Evolutionary conservation across 257 asterid genomes (phyloP), one percentile per base, ranked within the genome.

Genomic region (Datura wrightii): DNA sequence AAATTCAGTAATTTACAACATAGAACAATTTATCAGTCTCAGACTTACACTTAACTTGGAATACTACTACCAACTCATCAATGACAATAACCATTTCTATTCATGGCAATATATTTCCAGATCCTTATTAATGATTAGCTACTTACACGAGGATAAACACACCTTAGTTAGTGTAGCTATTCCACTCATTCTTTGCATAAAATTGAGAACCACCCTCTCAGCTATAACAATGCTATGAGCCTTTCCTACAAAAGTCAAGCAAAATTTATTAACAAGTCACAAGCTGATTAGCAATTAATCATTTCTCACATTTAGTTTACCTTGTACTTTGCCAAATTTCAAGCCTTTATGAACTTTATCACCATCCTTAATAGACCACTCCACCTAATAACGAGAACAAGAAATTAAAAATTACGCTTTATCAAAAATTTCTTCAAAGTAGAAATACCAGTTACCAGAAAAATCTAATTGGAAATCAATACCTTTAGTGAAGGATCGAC

Each of bases 131-230:
- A 31, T 37, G 56, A 56, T 63, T 11, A 53, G 74, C 74, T 74
- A 85, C 72, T 66, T 70, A 82, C 78, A 8, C 11, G 11, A 86
- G 81, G 63, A 44, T 59, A 78, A 80, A 79, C 87, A 58, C 79
- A 97, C 98, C 98, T 93, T 93, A 63, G 98, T 94, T 78, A 97
- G 93, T 88, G 98, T 97, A 59, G 99, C 98, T 82, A 97, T 90
- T 90, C 99, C 99, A 83, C 99, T 97, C 99, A 97, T 97, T 85
- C 99, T 91, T 91, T 97, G 98, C 98, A 97, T 97, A 86, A 97
- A 97, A 87, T 97, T 97, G 83, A 95, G 99, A 67, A 94, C 99
- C 83, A 97, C 97, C 88, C 99, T 93, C 89, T 97, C 98, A 82
- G 97, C 98, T 70, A 95, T 93, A 72, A 97, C 93, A 87, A 94